Conservation (phyloP, 2,329 filamentous ascomycete species). For the Ophiocordyceps camponoti-rufipedis region DNA sequence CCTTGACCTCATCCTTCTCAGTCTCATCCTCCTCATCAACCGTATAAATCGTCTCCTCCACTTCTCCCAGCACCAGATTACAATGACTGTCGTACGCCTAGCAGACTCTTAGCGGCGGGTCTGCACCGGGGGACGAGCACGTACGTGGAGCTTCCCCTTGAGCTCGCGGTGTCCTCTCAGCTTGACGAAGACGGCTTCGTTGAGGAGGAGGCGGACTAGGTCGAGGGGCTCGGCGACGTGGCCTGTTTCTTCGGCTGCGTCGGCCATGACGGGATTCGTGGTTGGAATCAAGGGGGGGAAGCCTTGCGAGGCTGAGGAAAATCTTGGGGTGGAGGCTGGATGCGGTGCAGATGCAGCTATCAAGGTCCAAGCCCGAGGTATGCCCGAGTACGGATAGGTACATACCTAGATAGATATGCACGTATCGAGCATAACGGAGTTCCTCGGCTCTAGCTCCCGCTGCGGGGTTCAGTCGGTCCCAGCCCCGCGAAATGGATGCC, state of each 20-base stretch:
- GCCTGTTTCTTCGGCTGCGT: constrained; percentile 54
- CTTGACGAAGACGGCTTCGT: constrained; percentile 96
- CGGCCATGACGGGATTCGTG: constrained; percentile 54
- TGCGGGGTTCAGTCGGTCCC: too few species aligned
- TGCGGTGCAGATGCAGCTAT: too few species aligned
- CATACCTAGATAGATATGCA: too few species aligned
- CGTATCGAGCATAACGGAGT: too few species aligned
- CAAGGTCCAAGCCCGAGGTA: too few species aligned
- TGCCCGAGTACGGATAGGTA: too few species aligned
- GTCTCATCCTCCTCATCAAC: constrained; percentile 78
- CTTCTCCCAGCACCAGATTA: constrained; percentile 88
- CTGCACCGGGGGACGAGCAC: constrained; percentile 9
- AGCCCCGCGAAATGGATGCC: too few species aligned
- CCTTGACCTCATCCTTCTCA: constrained; percentile 48
- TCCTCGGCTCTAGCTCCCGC: too few species aligned
- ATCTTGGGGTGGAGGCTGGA: too few species aligned
- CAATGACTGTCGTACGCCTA: constrained; percentile 98
- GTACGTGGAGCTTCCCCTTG: constrained; percentile 83
- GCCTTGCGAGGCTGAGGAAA: not conserved
- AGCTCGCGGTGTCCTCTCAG: constrained; percentile 88
- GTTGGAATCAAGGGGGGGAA: not conserved
- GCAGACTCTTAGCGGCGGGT: constrained; percentile 1
- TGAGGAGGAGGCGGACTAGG: constrained; percentile 81
- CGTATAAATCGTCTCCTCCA: constrained; percentile 91
- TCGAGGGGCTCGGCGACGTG: constrained; percentile 84